These are phyloP conservation scores for Aegilops longissima DNA, from an alignment of 176 grass and related monocot species.

Conservation along the genomic window DNA sequence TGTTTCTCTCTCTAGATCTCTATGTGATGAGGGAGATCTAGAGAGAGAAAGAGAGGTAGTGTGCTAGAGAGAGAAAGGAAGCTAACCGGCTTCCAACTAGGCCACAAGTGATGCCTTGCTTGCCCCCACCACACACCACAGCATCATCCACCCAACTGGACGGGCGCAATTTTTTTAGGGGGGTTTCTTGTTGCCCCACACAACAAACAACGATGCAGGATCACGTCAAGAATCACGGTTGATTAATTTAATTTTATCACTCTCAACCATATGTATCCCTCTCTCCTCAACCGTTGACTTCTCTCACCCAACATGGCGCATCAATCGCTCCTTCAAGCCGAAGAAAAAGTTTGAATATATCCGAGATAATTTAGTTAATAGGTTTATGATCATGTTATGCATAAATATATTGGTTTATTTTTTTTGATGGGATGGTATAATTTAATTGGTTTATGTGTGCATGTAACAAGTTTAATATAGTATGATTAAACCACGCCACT, in stretches of 20 bases:
- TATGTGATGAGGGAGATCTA: conserved; percentile 25
- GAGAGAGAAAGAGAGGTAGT: neutral
- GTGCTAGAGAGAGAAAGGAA: conserved; percentile 31
- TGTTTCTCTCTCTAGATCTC: neutral
- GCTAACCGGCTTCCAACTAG: conserved; percentile 21
- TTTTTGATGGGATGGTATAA: neutral
- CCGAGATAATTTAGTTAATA: neutral
- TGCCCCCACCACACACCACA: conserved; percentile 41
- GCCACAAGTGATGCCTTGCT: conserved; percentile 44
- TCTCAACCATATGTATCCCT: neutral
- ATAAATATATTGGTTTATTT: neutral
- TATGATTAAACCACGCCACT: neutral
- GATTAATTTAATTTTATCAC: neutral
- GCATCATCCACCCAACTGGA: conserved; percentile 12
- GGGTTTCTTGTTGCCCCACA: conserved; percentile 21
- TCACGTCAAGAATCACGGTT: conserved; percentile 45
- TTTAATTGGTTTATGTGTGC: neutral
- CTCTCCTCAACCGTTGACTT: conserved; percentile 41
- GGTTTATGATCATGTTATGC: neutral
- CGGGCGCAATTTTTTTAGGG: neutral
- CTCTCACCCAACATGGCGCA: conserved; percentile 2
- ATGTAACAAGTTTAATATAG: neutral
- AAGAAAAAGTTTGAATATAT: neutral
- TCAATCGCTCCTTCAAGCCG: neutral
- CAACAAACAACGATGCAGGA: conserved; percentile 29